Conservation (phyloP, 768 basidiomycete genomes). For the Russula sp. region DNA sequence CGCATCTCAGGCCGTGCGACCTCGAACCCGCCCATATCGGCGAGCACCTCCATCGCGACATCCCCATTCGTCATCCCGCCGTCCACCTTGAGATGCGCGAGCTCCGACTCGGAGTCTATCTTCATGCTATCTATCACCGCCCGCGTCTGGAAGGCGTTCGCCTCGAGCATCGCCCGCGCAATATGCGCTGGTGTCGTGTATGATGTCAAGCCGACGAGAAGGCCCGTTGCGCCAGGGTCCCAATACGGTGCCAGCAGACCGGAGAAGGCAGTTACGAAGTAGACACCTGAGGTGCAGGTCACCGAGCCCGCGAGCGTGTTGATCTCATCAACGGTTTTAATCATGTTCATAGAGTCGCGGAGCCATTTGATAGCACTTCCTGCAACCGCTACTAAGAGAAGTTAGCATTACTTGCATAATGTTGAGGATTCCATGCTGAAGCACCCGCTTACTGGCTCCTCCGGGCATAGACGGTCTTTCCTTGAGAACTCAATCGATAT, state of each 20-base stretch:
- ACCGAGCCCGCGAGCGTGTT: slow-evolving; percentile 80
- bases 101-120: slow-evolving; percentile 74
- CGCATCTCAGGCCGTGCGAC: slow-evolving; percentile 95
- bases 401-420: neutral
- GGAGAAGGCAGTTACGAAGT: slow-evolving; percentile 96
- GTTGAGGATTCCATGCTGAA: neutral
- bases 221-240: slow-evolving; percentile 88
- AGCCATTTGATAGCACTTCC: slow-evolving; percentile 97
- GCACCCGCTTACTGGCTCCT: slow-evolving; percentile 70
- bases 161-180: slow-evolving; percentile 91
- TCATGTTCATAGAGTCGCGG: slow-evolving; percentile 84
- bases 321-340: slow-evolving; percentile 75
- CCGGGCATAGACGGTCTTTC: slow-evolving; percentile 89
- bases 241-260: slow-evolving; percentile 97
- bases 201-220: slow-evolving; percentile 81
- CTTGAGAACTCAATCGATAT: slow-evolving; percentile 77
- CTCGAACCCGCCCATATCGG: slow-evolving; percentile 87
- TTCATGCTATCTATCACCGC: slow-evolving; percentile 96
- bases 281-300: slow-evolving; percentile 80
- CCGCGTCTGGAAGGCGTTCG: slow-evolving; percentile 93
- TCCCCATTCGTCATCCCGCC: slow-evolving; percentile 99
- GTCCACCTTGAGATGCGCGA: slow-evolving; percentile 90
- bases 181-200: slow-evolving; percentile 93
- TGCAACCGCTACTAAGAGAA: slow-evolving; percentile 75
- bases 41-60: slow-evolving; percentile 79